phyloP scores from a whole-genome alignment of 202 grass and related monocot genomes.

The Cymbopogon flexuosus region DNA sequence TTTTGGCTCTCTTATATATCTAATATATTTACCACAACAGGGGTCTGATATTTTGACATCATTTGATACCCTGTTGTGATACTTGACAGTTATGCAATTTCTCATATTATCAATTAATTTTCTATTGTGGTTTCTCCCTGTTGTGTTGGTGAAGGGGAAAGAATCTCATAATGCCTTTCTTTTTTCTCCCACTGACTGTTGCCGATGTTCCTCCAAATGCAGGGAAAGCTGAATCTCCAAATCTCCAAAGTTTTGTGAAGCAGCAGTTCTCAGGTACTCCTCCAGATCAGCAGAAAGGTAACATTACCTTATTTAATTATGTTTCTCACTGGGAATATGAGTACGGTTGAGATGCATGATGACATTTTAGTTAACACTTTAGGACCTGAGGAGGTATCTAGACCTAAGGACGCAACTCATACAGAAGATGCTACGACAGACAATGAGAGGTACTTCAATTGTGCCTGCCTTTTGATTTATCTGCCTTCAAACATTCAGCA shows the following conservation, averaged over 20 bases:
- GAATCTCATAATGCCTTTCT: not conserved
- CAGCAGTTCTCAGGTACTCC: conserved; percentile 58
- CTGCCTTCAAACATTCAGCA: not conserved
- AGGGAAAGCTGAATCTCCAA: conserved; percentile 70
- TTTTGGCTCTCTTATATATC: not conserved
- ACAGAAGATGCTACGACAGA: conserved; percentile 39
- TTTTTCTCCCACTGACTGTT: not conserved
- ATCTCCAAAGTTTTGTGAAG: conserved; percentile 71
- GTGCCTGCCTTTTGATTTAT: not conserved
- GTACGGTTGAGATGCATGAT: not conserved
- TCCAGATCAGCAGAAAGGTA: conserved; percentile 53
- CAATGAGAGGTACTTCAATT: conserved; percentile 44
- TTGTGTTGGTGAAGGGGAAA: not conserved
- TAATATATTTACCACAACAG: not conserved
- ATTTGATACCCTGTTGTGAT: not conserved
- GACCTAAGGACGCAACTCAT: conserved; percentile 7
- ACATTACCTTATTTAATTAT: not conserved
- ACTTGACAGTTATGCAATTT: not conserved
- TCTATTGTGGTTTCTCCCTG: not conserved
- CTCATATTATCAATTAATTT: not conserved
- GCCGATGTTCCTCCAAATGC: conserved; percentile 33
- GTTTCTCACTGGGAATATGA: not conserved
- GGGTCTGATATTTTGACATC: not conserved
- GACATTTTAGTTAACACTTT: conserved; percentile 21
- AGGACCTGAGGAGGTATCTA: conserved; percentile 32